Percentiles rank a stretch among this genome's conserved stretches.
phyloP scores from a whole-genome alignment of 2,329 filamentous ascomycete genomes.

The Alternaria dauci region DNA sequence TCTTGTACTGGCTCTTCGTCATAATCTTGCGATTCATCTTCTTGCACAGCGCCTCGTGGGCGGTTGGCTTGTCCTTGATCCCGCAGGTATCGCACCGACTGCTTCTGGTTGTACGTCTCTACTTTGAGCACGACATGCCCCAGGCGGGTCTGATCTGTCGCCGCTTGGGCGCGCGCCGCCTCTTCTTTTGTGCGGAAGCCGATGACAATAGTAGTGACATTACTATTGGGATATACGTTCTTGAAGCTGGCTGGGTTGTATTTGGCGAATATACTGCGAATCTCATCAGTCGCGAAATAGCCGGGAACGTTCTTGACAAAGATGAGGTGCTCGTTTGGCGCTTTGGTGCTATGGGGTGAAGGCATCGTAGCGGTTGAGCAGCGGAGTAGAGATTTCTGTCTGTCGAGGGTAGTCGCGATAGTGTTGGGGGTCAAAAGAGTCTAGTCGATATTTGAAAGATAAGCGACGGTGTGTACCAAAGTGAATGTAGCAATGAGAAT shows the following conservation, averaged over 20 bases:
- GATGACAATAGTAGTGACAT: conserved; percentile 29
- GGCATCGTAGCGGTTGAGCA: background rate
- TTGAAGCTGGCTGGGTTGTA: conserved; percentile 23
- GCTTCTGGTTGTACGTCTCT: conserved; percentile 24
- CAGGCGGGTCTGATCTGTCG: conserved; percentile 19
- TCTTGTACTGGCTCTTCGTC: conserved; percentile 3
- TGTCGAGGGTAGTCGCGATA: background rate
- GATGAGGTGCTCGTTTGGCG: conserved; percentile 20
- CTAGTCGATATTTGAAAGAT: background rate
- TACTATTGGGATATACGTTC: conserved; percentile 25
- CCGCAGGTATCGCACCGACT: conserved; percentile 18
- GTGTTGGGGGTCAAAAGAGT: background rate
- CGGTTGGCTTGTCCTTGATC: conserved; percentile 6
- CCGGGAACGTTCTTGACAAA: conserved; percentile 35
- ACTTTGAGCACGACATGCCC: conserved; percentile 23
- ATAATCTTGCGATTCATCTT: background rate
- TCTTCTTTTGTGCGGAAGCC: conserved; percentile 16
- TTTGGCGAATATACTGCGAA: conserved; percentile 12
- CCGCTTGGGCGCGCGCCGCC: conserved; percentile 18
- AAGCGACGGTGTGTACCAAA: background rate
- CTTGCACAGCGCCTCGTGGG: background rate
- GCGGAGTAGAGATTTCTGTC: background rate
- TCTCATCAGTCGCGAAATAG: conserved; percentile 6
- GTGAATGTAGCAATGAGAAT: background rate
- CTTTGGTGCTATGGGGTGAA: background rate